phyloP scores from a whole-genome alignment of 2,329 filamentous ascomycete species.

The Coccinonectria pachysandricola region DNA sequence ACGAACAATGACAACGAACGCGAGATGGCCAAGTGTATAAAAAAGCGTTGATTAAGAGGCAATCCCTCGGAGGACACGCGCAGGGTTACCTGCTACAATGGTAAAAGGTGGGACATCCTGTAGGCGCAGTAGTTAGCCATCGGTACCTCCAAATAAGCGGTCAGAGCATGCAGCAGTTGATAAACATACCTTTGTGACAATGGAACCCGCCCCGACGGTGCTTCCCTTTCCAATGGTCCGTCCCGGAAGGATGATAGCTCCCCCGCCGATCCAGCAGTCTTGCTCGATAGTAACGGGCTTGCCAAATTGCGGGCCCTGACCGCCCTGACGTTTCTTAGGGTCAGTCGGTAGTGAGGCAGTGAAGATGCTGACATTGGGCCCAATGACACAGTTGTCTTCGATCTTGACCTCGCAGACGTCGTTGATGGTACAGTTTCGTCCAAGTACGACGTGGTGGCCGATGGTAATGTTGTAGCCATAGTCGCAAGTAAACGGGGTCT shows the following conservation, averaged over 20 bases:
- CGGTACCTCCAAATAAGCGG: too few relatives aligned
- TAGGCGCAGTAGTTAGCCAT: too few relatives aligned
- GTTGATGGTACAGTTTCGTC: conserved; percentile 72
- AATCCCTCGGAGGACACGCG: conserved; percentile 40
- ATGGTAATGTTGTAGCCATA: conserved; percentile 94
- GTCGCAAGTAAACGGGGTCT: conserved; percentile 83
- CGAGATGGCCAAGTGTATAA: conserved; percentile 6
- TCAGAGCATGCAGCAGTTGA: too few relatives aligned
- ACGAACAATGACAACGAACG: conserved; percentile 19
- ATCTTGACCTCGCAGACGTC: conserved; percentile 80
- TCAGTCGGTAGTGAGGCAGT: conserved; percentile 65
- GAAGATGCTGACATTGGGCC: conserved; percentile 79
- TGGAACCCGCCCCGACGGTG: conserved; percentile 71
- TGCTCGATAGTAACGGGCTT: conserved; percentile 69
- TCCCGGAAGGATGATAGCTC: conserved; percentile 67
- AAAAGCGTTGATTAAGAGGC: conserved; percentile 16
- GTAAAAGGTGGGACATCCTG: conserved; percentile 56
- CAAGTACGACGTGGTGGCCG: conserved; percentile 74
- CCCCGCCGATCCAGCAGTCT: conserved; percentile 74
- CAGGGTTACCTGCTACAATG: conserved; percentile 62
- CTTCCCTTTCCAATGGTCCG: conserved; percentile 70
- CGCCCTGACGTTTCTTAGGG: conserved; percentile 62
- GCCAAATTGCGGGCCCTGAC: conserved; percentile 60
- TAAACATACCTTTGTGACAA: conserved; percentile 64
- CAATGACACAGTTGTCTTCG: conserved; percentile 66